These are phyloP conservation scores for Xylaria sp. DNA, from an alignment of 2,329 filamentous ascomycete genomes.

Conservation along the genomic window DNA sequence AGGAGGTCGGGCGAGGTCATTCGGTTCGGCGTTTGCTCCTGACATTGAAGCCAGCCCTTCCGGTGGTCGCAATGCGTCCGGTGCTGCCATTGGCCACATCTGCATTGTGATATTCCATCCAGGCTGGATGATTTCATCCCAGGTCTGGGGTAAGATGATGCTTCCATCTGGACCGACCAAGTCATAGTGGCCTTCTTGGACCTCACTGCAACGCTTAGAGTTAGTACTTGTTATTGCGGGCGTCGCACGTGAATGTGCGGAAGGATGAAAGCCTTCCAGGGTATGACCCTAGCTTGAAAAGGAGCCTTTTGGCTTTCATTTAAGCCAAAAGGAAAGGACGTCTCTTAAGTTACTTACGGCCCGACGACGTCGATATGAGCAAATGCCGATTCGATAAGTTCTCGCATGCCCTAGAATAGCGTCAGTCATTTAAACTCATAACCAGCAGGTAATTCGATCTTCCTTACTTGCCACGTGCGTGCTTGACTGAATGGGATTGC, in stretches of 20 bases:
- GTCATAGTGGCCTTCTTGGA: conserved; percentile 80
- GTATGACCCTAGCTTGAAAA: background rate
- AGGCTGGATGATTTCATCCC: conserved; percentile 81
- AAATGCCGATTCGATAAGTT: conserved; percentile 83
- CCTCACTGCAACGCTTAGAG: conserved; percentile 57
- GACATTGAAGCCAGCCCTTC: background rate
- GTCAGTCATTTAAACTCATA: conserved; percentile 12
- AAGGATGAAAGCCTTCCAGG: background rate
- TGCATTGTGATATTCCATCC: conserved; percentile 76
- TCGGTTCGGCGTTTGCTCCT: background rate
- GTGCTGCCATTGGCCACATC: conserved; percentile 62
- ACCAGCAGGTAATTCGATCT: background rate
- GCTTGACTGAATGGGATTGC: conserved; percentile 31
- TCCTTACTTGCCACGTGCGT: conserved; percentile 31
- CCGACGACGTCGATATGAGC: conserved; percentile 79
- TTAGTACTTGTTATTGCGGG: background rate
- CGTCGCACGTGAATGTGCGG: background rate
- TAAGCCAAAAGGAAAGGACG: no score
- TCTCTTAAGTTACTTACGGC: conserved; percentile 49
- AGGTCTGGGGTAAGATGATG: conserved; percentile 80
- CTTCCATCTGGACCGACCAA: conserved; percentile 79
- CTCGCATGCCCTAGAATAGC: conserved; percentile 76
- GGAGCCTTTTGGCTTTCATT: background rate
- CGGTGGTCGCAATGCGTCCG: background rate
- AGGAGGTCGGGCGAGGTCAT: background rate